Evolutionary conservation across 192 early-diverging fungal species (phyloP), one percentile per base, ranked within the genome.

Genomic region (Linnemannia hyalina): DNA sequence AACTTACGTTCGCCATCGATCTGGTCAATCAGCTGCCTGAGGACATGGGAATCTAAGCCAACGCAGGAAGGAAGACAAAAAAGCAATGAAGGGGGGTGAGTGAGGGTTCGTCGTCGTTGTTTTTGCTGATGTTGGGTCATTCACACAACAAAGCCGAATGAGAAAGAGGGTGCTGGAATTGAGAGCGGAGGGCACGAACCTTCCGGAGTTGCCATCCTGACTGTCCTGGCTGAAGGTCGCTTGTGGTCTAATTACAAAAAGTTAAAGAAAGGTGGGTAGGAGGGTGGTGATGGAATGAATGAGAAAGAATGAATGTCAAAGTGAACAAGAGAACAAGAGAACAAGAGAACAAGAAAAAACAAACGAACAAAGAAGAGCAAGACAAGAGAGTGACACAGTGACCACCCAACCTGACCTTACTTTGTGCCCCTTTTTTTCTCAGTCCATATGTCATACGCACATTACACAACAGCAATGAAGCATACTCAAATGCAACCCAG

Each of bases 1-100:
- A 0, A 70, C 84, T 74, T 81, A 86, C 84, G 47, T 68, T 86
- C 84, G 40, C 84, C 80, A 22, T 86, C 84, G 52, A 86, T 86
- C 41, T 86, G 84, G 44, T 86, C 79, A 63, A 86, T 77, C 38
- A 86, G 35, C 54, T 86, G 84, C 65, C 80, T 57, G 38, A 86
- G 72, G 65, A 86, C 84, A 75, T 75, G 74, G 29, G 84, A 86
- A 75, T 86, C 84, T 81, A 74, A 11, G 46, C 18, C 16, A 46
- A 52, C 15, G 29, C 0, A 15, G 23, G 60, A 15, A 65, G 13
- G 11, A 32, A 29, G 60, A 35, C 10, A 26, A 26, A 15, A 32
- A 4, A 10, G 11, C 60, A 65, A 65, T 26, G 55, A 60, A 57
- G 55, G 55, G 26, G n/a, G 55, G n/a, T 60, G 60, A 32, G 29